A percentile compares a stretch with the other conserved stretches of the same genome.
These are phyloP conservation scores for Podospora didyma DNA, from an alignment of 495 filamentous ascomycete species.

Conservation along the genomic window DNA sequence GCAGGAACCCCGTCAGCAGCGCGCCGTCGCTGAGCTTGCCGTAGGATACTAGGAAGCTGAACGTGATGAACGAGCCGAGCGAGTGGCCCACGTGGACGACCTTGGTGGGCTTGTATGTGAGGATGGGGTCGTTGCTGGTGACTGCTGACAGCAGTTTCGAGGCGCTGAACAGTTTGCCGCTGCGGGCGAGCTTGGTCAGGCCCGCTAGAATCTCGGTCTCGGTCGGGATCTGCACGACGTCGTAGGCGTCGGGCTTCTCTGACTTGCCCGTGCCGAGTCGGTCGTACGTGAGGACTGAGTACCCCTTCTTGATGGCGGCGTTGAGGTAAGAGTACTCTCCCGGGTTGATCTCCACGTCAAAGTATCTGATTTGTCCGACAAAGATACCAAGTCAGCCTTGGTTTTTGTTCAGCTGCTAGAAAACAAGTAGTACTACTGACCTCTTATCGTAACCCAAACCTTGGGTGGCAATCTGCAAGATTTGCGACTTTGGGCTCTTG, in stretches of 20 bases:
- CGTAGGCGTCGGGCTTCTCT: slow-evolving; percentile 46
- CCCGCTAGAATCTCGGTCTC: slow-evolving; percentile 48
- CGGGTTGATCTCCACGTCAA: slow-evolving; percentile 52
- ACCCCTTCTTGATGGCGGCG: slow-evolving; percentile 46
- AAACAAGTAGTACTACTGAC: too few species aligned
- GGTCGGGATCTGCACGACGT: slow-evolving; percentile 45
- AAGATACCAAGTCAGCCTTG: too few species aligned
- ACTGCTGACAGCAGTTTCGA: slow-evolving; percentile 6
- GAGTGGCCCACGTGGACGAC: slow-evolving; percentile 54
- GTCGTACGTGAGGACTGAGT: slow-evolving; percentile 50
- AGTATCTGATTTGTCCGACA: slow-evolving; percentile 37
- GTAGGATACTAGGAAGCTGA: slow-evolving; percentile 40
- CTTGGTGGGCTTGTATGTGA: slow-evolving; percentile 32
- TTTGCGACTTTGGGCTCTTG: slow-evolving; percentile 20
- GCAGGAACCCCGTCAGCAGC: slow-evolving; percentile 51
- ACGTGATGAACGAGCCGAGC: slow-evolving; percentile 41
- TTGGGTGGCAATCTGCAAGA: slow-evolving; percentile 54
- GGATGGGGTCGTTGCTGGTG: slow-evolving; percentile 4
- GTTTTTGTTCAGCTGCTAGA: too few species aligned
- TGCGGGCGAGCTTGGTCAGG: slow-evolving; percentile 44
- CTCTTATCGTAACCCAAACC: slow-evolving; percentile 52
- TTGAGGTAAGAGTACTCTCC: slow-evolving; percentile 53
- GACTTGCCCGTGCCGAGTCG: slow-evolving; percentile 54
- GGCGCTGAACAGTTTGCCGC: slow-evolving; percentile 10
- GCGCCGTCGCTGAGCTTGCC: slow-evolving; percentile 49